These are phyloP conservation scores for Gracilariopsis chorda DNA, from an alignment of 23 red algal genomes.

Conservation along the genomic window DNA sequence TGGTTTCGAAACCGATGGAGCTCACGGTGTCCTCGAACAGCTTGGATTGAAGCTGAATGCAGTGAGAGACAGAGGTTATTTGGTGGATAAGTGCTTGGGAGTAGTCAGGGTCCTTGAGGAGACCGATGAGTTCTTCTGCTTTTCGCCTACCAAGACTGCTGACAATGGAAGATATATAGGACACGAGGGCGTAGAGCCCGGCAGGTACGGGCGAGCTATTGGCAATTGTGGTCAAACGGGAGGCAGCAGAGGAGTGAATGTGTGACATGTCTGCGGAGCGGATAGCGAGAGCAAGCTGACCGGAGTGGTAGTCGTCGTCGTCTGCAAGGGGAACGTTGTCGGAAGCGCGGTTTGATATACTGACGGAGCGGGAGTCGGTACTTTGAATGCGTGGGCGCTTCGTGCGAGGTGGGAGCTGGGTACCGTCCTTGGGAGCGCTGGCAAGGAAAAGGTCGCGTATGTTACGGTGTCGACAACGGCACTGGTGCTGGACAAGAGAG, in stretches of 20 bases:
- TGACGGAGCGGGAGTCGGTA: background rate
- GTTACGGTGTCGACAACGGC: background rate
- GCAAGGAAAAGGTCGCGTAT: background rate
- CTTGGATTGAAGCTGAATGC: background rate
- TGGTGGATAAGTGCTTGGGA: background rate
- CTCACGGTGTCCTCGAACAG: background rate
- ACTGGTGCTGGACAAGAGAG: background rate
- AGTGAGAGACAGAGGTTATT: background rate
- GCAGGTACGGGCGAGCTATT: too few species aligned
- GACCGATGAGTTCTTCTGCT: background rate
- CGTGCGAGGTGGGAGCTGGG: background rate
- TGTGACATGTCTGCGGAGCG: background rate
- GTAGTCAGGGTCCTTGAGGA: background rate
- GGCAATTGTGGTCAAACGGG: too few species aligned
- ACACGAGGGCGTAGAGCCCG: background rate
- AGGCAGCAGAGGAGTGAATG: background rate
- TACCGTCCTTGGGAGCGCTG: background rate
- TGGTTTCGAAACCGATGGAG: background rate
- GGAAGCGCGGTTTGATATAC: background rate
- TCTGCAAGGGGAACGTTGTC: background rate
- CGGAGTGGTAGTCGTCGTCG: background rate
- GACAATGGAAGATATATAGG: background rate
- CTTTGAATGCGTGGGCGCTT: background rate
- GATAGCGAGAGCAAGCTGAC: background rate
- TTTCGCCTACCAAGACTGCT: background rate